Base-by-base conservation (phyloP, 139 green algal species). In the Chlorokybus atmophyticus region DNA sequence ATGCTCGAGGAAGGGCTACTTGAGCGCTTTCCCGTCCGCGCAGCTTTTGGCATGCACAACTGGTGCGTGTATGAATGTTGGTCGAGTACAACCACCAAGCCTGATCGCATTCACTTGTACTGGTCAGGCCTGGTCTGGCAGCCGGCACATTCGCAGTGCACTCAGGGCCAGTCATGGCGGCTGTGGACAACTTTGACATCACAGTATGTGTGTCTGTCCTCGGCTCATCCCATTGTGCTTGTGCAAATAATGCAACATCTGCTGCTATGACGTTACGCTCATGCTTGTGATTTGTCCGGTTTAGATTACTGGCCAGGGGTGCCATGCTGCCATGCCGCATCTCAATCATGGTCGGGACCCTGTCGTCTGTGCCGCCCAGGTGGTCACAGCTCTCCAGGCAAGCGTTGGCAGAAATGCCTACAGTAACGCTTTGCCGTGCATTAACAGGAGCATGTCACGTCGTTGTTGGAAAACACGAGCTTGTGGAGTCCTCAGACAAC, bases 121-220 rank as follows among this genome's bases (percentile, higher is more conserved):
- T 47, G 14, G 14, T 14, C 44, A 64, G 56, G 56, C 59, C 59
- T 14, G 59, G 59, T 7, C 2, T 67, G 0, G 26, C 59, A 19
- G 59, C 64, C 24, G 59, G 59, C 1, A 32, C 30, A 2, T 38
- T 67, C 24, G 59, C 59, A 0, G 35, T 67, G 0, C 59, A 67
- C 2, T 66, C 53, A 19, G 59, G 59, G 0, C 55, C 59, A 0
- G 59, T 67, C 14, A 67, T 67, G 59, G 59, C 59, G 1, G 59
- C 38, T 14, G 59, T 67, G 28, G 59, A 67, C 29, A 67, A 68
- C 29, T 67, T 68, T 3, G n/a, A 64, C 52, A 63, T 67, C 42
- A 64, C 42, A 39, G 55, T 62, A 23, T 17, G 47, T 60, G 17
- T 17, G 17, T 17, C 19, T 59, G 32, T 14, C 17, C n/a, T n/a